These are phyloP conservation scores for Yarrowia phangngaensis DNA, from an alignment of 805 yeast genomes.

Conservation along the genomic window DNA sequence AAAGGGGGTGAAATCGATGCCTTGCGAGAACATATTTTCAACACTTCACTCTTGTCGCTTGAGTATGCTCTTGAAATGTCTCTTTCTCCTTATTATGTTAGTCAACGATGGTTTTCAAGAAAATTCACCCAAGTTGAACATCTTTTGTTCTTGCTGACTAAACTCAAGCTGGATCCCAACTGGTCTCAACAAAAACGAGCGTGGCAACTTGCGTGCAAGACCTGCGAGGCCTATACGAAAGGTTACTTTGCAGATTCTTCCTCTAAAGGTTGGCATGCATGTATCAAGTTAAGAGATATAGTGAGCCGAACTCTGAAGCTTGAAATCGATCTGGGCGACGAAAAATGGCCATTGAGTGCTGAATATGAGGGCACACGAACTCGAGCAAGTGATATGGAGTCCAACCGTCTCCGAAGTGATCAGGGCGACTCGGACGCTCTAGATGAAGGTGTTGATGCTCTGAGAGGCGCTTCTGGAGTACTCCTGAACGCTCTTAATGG, in stretches of 20 bases:
- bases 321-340: constrained; percentile 5
- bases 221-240: constrained; percentile 21
- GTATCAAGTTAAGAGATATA: constrained; percentile 17
- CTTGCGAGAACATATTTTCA: constrained; percentile 11
- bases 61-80: constrained; percentile 21
- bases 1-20: not conserved
- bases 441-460: not conserved
- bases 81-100: constrained; percentile 4
- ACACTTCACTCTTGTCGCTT: constrained; percentile 5
- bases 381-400: not conserved
- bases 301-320: constrained; percentile 12
- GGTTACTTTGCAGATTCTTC: constrained; percentile 23
- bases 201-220: constrained; percentile 17
- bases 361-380: constrained; percentile 6
- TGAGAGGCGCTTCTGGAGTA: not conserved
- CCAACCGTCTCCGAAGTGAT: not conserved
- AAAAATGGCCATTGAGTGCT: constrained; percentile 6
- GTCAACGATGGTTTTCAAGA: constrained; percentile 18
- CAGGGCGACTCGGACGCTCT: not conserved
- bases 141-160: constrained; percentile 8
- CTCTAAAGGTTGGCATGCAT: constrained; percentile 23
- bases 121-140: constrained; percentile 19
- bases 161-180: constrained; percentile 8
- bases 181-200: constrained; percentile 19
- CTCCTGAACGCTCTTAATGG: not conserved